Conservation (phyloP, 495 filamentous ascomycete genomes). For the Penicillium mononematosum region DNA sequence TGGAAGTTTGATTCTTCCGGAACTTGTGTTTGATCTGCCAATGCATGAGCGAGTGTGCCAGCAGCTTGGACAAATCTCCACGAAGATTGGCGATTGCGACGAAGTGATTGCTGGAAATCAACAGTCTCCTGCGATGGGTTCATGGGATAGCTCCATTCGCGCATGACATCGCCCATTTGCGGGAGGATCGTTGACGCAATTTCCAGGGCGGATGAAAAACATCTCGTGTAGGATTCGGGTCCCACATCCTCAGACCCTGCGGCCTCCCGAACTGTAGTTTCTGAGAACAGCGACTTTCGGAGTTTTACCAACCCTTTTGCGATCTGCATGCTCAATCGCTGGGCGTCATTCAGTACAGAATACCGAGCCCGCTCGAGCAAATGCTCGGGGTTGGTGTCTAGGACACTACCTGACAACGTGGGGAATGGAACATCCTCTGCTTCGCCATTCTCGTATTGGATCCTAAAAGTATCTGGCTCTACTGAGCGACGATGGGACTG, state of each 20-base stretch:
- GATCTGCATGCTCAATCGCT: constrained; percentile 53
- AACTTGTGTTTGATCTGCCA: constrained; percentile 45
- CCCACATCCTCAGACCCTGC: constrained; percentile 23
- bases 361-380: constrained; percentile 43
- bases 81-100: constrained; percentile 55
- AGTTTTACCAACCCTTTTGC: constrained; percentile 57
- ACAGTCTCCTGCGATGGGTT: constrained; percentile 55
- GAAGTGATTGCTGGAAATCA: constrained; percentile 54
- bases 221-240: constrained; percentile 34
- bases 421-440: constrained; percentile 53
- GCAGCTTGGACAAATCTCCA: constrained; percentile 69
- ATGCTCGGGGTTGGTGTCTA: constrained; percentile 23
- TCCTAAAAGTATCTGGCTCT: constrained; percentile 43
- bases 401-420: constrained; percentile 30
- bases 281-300: constrained; percentile 57
- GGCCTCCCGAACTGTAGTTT: constrained; percentile 33
- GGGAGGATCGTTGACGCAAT: constrained; percentile 50
- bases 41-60: constrained; percentile 55
- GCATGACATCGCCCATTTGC: constrained; percentile 55
- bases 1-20: constrained; percentile 34
- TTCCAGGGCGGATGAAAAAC: constrained; percentile 50
- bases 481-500: constrained; percentile 42
- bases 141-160: constrained; percentile 59
- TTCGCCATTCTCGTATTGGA: constrained; percentile 64
- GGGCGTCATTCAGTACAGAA: constrained; percentile 48